A percentile compares a stretch with the other conserved stretches of the same genome.
These are phyloP conservation scores for Histomonas meleagridis DNA, from an alignment of 208 protist species.

Conservation along the genomic window DNA sequence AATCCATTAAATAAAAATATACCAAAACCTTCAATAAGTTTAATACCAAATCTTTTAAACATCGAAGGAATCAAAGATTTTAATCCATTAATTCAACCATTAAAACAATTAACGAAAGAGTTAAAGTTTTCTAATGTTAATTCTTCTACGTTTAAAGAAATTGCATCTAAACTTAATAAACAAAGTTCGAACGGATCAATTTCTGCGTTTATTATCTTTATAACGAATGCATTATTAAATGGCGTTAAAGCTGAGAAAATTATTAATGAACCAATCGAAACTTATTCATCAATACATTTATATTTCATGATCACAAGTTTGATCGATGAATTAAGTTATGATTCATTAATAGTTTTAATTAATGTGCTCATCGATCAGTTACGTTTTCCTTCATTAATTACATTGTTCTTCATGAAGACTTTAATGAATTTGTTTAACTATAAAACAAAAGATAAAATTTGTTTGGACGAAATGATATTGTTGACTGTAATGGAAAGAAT, in stretches of 20 bases:
- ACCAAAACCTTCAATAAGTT: too few relatives aligned
- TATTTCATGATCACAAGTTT: neutral
- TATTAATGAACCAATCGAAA: neutral
- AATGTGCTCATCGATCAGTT: neutral
- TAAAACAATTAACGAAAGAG: neutral
- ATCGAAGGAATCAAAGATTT: too few relatives aligned
- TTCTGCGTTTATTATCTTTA: neutral
- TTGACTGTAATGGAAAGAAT: neutral
- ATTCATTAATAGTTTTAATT: neutral
- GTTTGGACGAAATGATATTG: neutral
- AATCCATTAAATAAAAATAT: neutral
- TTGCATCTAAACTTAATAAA: neutral
- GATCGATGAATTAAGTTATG: neutral
- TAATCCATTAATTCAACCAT: too few relatives aligned
- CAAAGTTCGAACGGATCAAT: neutral
- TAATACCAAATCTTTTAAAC: too few relatives aligned
- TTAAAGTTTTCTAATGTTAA: neutral
- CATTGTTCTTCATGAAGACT: neutral
- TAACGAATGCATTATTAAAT: neutral
- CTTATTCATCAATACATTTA: neutral
- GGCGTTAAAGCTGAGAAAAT: neutral
- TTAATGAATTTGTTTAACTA: neutral
- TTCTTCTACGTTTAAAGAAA: neutral
- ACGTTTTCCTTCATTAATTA: neutral
- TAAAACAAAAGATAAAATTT: neutral